Percentiles rank a stretch among this genome's conserved stretches.
phyloP scores from a whole-genome alignment of 129 eudicot species.

The Heracleum sosnowskyi region DNA sequence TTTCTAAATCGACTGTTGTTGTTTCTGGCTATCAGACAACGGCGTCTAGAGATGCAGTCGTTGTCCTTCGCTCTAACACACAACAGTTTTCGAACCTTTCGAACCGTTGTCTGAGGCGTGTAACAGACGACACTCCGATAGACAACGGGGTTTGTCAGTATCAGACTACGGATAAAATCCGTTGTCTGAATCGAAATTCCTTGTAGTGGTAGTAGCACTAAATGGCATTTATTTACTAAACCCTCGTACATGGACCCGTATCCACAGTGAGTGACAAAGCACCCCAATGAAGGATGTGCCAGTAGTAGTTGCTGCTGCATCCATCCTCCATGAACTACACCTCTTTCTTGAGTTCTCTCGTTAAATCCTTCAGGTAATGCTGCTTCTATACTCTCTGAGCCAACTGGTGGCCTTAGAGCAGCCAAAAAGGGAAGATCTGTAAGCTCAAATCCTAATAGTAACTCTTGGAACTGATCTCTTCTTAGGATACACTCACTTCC shows the following conservation, averaged over 20 bases:
- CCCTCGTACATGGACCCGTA: constrained; percentile 31
- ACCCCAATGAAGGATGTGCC: constrained; percentile 29
- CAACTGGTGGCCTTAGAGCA: constrained; percentile 24
- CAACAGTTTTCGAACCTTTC: no score
- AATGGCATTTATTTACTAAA: constrained; percentile 32
- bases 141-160: no score
- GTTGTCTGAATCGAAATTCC: no score
- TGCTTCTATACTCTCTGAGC: constrained; percentile 17
- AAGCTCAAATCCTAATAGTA: constrained; percentile 31
- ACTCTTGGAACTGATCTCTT: constrained; percentile 23
- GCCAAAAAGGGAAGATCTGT: constrained; percentile 30
- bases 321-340: constrained; percentile 31
- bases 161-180: no score
- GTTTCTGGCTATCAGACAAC: no score
- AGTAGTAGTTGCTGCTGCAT: constrained; percentile 31
- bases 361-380: constrained; percentile 30
- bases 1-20: no score
- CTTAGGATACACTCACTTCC: constrained; percentile 21
- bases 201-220: constrained; percentile 36
- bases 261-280: constrained; percentile 41
- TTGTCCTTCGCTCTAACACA: no score
- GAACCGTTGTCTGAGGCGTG: no score
- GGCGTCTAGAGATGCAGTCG: no score
- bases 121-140: no score
- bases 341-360: constrained; percentile 21